These are phyloP conservation scores for Termitomyces sp. DNA, from an alignment of 768 basidiomycete genomes.

Conservation along the genomic window DNA sequence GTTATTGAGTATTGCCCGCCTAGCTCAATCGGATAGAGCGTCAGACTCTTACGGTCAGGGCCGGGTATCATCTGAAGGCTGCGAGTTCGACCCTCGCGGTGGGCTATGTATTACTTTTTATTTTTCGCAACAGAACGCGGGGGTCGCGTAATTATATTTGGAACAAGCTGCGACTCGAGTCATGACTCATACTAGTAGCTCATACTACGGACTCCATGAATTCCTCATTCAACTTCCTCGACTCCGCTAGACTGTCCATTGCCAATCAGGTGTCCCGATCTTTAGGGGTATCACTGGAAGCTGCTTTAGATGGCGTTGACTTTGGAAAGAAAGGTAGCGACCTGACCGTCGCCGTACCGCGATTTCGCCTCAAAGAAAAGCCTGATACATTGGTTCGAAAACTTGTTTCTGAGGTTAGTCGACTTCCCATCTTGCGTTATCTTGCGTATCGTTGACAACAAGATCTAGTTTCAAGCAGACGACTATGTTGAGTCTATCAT, in stretches of 20 bases:
- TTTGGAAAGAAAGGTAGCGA: slow-evolving; percentile 91
- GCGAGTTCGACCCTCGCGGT: slow-evolving; percentile 75
- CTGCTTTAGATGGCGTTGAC: slow-evolving; percentile 58
- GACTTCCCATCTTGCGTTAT: not conserved
- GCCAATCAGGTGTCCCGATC: slow-evolving; percentile 3
- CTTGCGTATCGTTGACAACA: not conserved
- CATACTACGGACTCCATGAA: not conserved
- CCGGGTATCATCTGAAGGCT: slow-evolving; percentile 61
- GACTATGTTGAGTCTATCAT: slow-evolving; percentile 2
- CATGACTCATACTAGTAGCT: too few species aligned
- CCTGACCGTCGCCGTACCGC: slow-evolving; percentile 85
- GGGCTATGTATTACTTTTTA: not conserved
- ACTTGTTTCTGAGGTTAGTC: slow-evolving; percentile 2
- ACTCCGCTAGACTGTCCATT: not conserved
- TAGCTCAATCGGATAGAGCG: slow-evolving; percentile 68
- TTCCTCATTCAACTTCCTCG: not conserved
- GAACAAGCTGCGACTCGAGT: too few species aligned
- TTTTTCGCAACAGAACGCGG: too few species aligned
- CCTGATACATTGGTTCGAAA: slow-evolving; percentile 1
- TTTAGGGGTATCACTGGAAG: not conserved
- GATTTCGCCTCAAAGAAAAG: slow-evolving; percentile 6
- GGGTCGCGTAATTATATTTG: too few species aligned
- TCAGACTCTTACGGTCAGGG: slow-evolving; percentile 42
- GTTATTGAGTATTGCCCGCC: slow-evolving; percentile 44
- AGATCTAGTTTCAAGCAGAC: slow-evolving; percentile 1